These are phyloP conservation scores for Oehlia diaphana DNA, from an alignment of 192 early-diverging fungal genomes.

Conservation along the genomic window DNA sequence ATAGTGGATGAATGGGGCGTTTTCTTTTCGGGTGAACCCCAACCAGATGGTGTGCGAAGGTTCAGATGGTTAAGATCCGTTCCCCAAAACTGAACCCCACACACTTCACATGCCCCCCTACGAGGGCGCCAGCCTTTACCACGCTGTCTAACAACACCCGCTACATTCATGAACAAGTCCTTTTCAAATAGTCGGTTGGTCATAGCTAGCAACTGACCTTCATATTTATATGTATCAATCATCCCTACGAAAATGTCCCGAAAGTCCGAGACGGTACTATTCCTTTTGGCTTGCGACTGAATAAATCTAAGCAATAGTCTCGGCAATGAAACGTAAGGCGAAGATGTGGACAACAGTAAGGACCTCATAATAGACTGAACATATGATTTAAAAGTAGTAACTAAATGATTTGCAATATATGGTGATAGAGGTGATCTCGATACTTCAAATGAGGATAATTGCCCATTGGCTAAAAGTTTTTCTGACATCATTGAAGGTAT, in stretches of 20 bases:
- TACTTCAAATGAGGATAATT: constrained; percentile 14
- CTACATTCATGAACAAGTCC: constrained; percentile 53
- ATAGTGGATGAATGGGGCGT: constrained; percentile 35
- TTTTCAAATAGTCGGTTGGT: constrained; percentile 63
- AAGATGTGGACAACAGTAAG: constrained; percentile 55
- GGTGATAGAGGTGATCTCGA: constrained; percentile 20
- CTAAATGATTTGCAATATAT: constrained; percentile 45
- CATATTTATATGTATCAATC: constrained; percentile 65
- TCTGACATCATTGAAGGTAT: constrained; percentile 20
- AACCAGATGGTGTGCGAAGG: constrained; percentile 32
- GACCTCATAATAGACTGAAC: constrained; percentile 61
- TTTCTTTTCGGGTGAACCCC: constrained; percentile 42
- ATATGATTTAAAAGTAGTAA: constrained; percentile 54
- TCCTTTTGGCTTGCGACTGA: constrained; percentile 47
- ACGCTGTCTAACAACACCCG: constrained; percentile 51
- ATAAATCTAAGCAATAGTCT: constrained; percentile 55
- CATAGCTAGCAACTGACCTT: constrained; percentile 60
- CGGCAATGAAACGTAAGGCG: constrained; percentile 58
- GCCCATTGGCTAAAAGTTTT: constrained; percentile 25
- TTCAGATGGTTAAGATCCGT: constrained; percentile 44
- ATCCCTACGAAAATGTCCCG: constrained; percentile 61
- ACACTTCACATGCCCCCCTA: constrained; percentile 54
- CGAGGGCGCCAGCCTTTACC: constrained; percentile 58
- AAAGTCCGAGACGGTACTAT: constrained; percentile 57
- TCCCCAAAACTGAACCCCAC: constrained; percentile 51